Conservation (phyloP, 352 stramenopile genomes). For the Lagenidium giganteum region DNA sequence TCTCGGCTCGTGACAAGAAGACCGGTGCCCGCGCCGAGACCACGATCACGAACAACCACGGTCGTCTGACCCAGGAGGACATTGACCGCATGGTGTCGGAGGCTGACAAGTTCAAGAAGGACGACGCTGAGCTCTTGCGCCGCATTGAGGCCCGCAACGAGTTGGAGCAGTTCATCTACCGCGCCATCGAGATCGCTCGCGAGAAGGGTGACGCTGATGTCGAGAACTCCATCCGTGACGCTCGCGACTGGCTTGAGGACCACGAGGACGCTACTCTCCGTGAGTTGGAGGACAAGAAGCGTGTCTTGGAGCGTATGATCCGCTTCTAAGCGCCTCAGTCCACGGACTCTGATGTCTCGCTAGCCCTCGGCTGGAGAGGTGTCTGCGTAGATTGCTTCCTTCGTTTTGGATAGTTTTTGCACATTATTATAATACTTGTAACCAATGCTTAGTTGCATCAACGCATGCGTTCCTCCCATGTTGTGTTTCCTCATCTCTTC, state of each 20-base stretch:
- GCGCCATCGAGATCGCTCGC: conserved; percentile 26
- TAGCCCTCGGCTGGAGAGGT: not conserved
- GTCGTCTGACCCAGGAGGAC: conserved; percentile 32
- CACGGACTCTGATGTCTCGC: not conserved
- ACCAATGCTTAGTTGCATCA: not conserved
- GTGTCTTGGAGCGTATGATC: conserved; percentile 30
- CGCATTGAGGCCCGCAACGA: conserved; percentile 43
- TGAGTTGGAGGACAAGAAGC: conserved; percentile 89
- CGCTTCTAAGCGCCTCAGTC: conserved; percentile 20
- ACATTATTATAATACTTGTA: conserved; percentile 25
- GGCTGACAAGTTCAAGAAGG: conserved; percentile 41
- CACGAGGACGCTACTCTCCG: conserved; percentile 72
- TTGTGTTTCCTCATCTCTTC: conserved; percentile 1
- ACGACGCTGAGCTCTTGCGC: conserved; percentile 33
- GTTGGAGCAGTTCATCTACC: conserved; percentile 37
- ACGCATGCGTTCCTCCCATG: conserved; percentile 3
- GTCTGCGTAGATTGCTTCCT: not conserved
- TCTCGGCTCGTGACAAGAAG: conserved; percentile 69
- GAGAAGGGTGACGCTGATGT: conserved; percentile 27
- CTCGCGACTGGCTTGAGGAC: conserved; percentile 62
- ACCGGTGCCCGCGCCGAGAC: conserved; percentile 31
- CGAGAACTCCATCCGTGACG: conserved; percentile 62
- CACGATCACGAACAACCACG: conserved; percentile 37
- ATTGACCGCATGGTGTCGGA: conserved; percentile 45
- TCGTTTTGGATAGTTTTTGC: conserved; percentile 20